Conservation (phyloP, 2,329 filamentous ascomycete species). For the Penicillium sp. region DNA sequence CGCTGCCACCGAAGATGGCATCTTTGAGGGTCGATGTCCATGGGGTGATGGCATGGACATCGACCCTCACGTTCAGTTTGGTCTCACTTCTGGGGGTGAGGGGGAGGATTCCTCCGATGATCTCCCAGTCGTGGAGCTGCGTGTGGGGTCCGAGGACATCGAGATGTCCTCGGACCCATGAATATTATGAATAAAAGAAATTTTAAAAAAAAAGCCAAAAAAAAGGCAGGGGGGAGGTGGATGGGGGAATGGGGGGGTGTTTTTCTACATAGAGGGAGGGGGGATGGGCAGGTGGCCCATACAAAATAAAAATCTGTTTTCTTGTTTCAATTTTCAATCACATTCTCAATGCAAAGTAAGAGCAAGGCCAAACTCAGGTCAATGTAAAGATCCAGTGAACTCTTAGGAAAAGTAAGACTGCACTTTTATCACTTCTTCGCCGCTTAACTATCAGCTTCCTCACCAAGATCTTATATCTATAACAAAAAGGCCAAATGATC, state of each 20-base stretch:
- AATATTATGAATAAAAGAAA: neutral
- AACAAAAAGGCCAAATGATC: neutral
- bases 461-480: no score
- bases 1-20: slow-evolving; percentile 31
- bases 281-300: neutral
- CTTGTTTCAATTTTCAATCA: slow-evolving; percentile 1
- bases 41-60: slow-evolving; percentile 28
- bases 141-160: slow-evolving; percentile 37
- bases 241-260: neutral
- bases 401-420: neutral
- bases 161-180: slow-evolving; percentile 23
- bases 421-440: neutral
- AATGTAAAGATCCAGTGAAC: neutral
- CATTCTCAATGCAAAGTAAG: neutral
- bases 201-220: neutral
- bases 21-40: slow-evolving; percentile 35
- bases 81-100: slow-evolving; percentile 27
- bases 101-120: slow-evolving; percentile 39
- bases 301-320: slow-evolving; percentile 5
- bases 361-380: neutral
- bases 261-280: neutral
- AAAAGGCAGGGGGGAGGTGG: neutral
- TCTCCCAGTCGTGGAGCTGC: slow-evolving; percentile 43
- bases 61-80: slow-evolving; percentile 24
- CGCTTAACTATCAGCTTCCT: neutral